These are phyloP conservation scores for Suhomyces vadensis DNA, from an alignment of 805 yeast species.

Conservation along the genomic window DNA sequence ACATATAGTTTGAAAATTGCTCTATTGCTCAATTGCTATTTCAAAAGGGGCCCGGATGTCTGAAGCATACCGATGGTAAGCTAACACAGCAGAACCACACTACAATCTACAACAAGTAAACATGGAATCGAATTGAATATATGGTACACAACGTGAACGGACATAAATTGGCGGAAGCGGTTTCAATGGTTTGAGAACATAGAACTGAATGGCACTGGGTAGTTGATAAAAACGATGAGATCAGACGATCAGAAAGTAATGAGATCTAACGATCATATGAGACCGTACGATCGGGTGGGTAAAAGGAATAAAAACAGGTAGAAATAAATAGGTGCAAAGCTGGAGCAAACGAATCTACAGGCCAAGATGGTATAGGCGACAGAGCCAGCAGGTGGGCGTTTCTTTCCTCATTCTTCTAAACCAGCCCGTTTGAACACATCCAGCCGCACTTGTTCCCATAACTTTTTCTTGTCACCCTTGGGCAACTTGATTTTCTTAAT, in stretches of 20 bases:
- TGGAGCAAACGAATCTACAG: not conserved
- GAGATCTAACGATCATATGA: not conserved
- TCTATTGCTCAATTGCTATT: no score
- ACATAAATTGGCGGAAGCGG: not conserved
- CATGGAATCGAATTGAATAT: no score
- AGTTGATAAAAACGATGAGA: not conserved
- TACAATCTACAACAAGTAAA: no score
- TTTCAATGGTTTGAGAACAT: not conserved
- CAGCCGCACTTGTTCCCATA: conserved; percentile 54
- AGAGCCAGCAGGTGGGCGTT: no score
- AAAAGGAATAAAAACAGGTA: not conserved
- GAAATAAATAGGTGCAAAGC: conserved; percentile 1
- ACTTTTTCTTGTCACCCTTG: conserved; percentile 41
- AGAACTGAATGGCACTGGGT: not conserved
- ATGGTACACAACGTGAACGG: no score
- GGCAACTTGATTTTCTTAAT: conserved; percentile 29
- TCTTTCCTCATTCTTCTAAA: conserved; percentile 33
- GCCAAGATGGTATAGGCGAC: not conserved
- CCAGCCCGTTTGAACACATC: conserved; percentile 53
- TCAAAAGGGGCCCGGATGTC: no score
- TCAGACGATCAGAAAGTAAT: not conserved
- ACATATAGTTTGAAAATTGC: no score
- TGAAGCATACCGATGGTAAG: no score
- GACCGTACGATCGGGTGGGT: not conserved
- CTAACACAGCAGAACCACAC: no score